Evolutionary conservation across 495 filamentous ascomycete species (phyloP), one percentile per base, ranked within the genome.

Genomic region (Pseudoneurospora amorphoporcata): DNA sequence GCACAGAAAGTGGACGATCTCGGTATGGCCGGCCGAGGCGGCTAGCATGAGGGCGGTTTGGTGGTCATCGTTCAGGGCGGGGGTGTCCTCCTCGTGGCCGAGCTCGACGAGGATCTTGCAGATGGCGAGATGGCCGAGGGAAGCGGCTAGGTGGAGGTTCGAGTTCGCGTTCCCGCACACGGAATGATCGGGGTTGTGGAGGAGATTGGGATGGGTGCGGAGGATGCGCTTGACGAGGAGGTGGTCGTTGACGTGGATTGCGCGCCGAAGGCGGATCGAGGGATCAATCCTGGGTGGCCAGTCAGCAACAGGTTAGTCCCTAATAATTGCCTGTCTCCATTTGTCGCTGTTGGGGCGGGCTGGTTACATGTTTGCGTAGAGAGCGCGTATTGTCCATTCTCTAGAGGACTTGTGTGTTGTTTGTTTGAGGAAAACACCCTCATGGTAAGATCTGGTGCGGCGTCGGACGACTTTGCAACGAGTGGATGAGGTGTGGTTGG

Each of bases 11-110:
- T 88, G 81, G 23, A 91, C 91, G 41, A 91, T 84, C 41, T 87
- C 86, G 70, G 87, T 86, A 74, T 90, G 86, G 9, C 88, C 87
- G 2, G 81, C 84, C 8, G 81, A 78, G 17, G 88, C 84, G 17
- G 90, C 90, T 19, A 91, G 82, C 84, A 89, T 87, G 72, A 90
- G 86, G 4, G 93, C 89, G 0, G 92, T 95, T 72, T 93, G 88
- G 77, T 90, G 87, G 39, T 88, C 82, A 75, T 89, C 87, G 78
- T 95, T 94, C 72, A 89, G 86, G 53, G 87, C 87, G 68, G 92
- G 87, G 45, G 86, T 84, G 35, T 82, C 83, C 45, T 81, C 76
- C 71, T 90, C 90, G 82, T 93, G 88, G 40, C 81, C 82, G 35
- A 84, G 80, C n/a, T 78, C 73, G 70, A 90, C 77, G 68, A 90